Conservation (phyloP, 805 yeast genomes). For the Saccharomycopsis sp. region DNA sequence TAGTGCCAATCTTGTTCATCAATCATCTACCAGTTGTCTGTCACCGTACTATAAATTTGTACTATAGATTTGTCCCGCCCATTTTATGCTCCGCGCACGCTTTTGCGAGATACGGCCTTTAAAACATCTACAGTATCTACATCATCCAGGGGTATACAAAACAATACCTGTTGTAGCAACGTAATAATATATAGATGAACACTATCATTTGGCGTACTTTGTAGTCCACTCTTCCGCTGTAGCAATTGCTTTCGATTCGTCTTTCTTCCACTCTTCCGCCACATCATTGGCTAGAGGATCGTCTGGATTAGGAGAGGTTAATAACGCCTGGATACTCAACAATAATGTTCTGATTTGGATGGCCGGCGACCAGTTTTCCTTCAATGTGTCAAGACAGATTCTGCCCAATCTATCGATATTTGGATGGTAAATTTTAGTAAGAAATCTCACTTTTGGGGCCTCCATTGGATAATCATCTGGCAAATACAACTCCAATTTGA, state of each 20-base stretch:
- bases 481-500: conserved; percentile 76
- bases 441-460: conserved; percentile 91
- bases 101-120: no score
- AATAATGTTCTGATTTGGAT: conserved; percentile 89
- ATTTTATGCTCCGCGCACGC: no score
- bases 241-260: conserved; percentile 70
- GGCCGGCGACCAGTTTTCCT: conserved; percentile 95
- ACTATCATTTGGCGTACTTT: conserved; percentile 28
- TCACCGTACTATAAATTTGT: no score
- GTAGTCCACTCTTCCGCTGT: conserved; percentile 57
- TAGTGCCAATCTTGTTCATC: background rate
- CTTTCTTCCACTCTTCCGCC: conserved; percentile 91
- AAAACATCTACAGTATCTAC: no score
- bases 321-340: conserved; percentile 83
- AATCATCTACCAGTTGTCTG: background rate
- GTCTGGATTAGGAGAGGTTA: conserved; percentile 96
- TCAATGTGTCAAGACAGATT: conserved; percentile 90
- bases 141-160: background rate
- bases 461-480: conserved; percentile 99
- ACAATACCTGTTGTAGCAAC: background rate
- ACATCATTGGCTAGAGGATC: conserved; percentile 98
- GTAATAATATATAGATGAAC: background rate
- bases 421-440: conserved; percentile 93
- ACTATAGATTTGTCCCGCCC: no score
- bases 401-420: conserved; percentile 93